Evolutionary conservation across 257 asterid species (phyloP).

Genomic region (Ilex asprella): DNA sequence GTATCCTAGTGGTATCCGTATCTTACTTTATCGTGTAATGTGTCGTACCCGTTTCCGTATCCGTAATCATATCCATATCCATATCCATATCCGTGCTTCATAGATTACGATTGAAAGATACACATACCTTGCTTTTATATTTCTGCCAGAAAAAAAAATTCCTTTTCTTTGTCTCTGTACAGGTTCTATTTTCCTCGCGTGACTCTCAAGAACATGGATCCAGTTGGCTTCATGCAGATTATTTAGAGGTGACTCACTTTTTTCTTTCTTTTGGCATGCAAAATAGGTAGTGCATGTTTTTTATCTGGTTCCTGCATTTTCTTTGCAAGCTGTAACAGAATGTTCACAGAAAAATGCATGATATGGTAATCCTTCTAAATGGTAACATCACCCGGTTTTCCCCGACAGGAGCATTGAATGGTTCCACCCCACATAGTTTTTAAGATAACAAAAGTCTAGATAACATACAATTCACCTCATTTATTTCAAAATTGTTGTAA

Average conservation of each 20-base stretch:
- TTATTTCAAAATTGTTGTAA: neutral
- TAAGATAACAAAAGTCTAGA: neutral
- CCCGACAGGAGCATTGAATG: neutral
- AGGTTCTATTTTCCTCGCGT: slow-evolving; percentile 65
- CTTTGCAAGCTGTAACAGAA: neutral
- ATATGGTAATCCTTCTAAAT: neutral
- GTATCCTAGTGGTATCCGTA: too few relatives aligned
- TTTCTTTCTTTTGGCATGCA: neutral
- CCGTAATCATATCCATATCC: neutral
- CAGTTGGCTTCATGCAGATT: slow-evolving; percentile 59
- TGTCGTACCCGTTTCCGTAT: neutral
- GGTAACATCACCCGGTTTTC: neutral
- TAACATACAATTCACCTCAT: neutral
- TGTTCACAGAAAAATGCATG: neutral
- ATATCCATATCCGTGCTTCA: neutral
- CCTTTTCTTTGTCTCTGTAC: slow-evolving; percentile 18
- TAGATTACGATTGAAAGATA: neutral
- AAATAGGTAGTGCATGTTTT: neutral
- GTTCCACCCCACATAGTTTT: neutral
- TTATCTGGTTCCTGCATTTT: neutral
- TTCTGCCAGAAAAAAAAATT: neutral
- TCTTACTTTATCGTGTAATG: too few relatives aligned
- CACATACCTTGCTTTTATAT: neutral
- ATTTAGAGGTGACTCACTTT: slow-evolving; percentile 57
- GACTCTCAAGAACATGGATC: slow-evolving; percentile 56